Evolutionary conservation across 495 filamentous ascomycete species (phyloP).

Genomic region (Poronia punctata): DNA sequence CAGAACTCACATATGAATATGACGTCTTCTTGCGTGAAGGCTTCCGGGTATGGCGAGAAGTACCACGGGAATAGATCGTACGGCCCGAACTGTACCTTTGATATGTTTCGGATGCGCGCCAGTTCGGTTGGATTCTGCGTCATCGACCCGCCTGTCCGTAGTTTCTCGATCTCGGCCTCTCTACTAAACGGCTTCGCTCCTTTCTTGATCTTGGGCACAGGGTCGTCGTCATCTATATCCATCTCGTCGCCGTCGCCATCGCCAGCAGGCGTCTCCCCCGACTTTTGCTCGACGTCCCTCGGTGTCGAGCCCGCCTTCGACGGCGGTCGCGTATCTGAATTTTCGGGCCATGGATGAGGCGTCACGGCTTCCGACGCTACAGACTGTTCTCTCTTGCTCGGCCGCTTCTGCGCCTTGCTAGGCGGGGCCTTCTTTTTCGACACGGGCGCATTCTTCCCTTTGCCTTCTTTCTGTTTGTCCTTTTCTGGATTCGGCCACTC

Average conservation of each 20-base stretch:
- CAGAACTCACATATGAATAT: conserved; percentile 98
- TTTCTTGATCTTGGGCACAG: conserved; percentile 32
- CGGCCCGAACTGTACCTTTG: conserved; percentile 85
- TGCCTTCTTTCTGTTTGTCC: conserved; percentile 47
- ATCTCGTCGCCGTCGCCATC: conserved; percentile 44
- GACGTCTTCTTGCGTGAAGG: conserved; percentile 76
- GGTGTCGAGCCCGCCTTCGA: conserved; percentile 29
- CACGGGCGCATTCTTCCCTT: conserved; percentile 36
- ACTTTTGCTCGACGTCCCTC: conserved; percentile 31
- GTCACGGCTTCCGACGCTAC: conserved; percentile 39
- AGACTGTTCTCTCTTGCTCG: conserved; percentile 41
- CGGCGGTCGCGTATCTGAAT: conserved; percentile 22
- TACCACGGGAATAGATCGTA: conserved; percentile 96
- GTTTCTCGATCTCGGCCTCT: conserved; percentile 91
- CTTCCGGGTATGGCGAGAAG: conserved; percentile 90
- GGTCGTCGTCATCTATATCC: conserved; percentile 39
- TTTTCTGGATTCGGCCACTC: conserved; percentile 54
- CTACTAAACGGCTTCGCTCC: conserved; percentile 56
- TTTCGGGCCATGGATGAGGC: conserved; percentile 37
- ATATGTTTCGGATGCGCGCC: conserved; percentile 89
- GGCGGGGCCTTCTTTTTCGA: conserved; percentile 40
- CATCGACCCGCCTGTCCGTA: conserved; percentile 92
- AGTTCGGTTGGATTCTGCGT: conserved; percentile 97
- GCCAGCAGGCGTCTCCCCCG: conserved; percentile 36
- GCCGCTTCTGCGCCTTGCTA: conserved; percentile 52